Conservation (phyloP, 192 early-diverging fungal genomes). For the Coemansia biformis region DNA sequence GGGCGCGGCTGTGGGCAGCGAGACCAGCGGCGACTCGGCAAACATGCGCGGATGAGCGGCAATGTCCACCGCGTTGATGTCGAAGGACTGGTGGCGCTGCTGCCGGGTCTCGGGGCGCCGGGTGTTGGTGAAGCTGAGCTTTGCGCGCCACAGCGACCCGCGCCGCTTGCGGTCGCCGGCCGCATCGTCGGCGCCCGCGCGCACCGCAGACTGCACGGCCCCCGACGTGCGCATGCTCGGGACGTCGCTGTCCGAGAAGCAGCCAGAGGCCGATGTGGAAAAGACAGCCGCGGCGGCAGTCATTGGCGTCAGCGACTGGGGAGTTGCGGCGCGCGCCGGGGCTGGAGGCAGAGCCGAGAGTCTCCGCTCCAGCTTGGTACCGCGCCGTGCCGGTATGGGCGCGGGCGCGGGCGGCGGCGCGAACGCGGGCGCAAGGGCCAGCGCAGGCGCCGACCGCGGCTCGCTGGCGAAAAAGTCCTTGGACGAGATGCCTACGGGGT, state of each 20-base stretch:
- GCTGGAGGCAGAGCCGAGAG: conserved; percentile 21
- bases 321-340: conserved; percentile 6
- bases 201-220: neutral
- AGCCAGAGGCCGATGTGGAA: conserved; percentile 6
- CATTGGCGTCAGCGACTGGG: conserved; percentile 19
- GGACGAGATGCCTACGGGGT: too few species aligned
- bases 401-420: neutral
- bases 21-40: conserved; percentile 34
- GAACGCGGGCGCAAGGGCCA: neutral
- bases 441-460: conserved; percentile 10
- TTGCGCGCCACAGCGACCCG: conserved; percentile 41
- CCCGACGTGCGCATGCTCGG: neutral
- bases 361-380: conserved; percentile 25
- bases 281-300: conserved; percentile 13
- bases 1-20: conserved; percentile 33
- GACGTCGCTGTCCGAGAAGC: conserved; percentile 16
- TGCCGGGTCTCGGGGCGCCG: conserved; percentile 42
- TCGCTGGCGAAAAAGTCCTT: too few species aligned
- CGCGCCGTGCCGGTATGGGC: conserved; percentile 5
- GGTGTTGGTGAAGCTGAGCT: conserved; percentile 40
- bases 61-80: conserved; percentile 40
- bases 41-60: conserved; percentile 30
- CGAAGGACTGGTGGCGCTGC: conserved; percentile 41
- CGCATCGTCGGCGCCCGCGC: neutral
- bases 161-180: conserved; percentile 29